These are phyloP conservation scores for Pyrus betulifolia DNA, from an alignment of 306 rosid species.

Conservation along the genomic window DNA sequence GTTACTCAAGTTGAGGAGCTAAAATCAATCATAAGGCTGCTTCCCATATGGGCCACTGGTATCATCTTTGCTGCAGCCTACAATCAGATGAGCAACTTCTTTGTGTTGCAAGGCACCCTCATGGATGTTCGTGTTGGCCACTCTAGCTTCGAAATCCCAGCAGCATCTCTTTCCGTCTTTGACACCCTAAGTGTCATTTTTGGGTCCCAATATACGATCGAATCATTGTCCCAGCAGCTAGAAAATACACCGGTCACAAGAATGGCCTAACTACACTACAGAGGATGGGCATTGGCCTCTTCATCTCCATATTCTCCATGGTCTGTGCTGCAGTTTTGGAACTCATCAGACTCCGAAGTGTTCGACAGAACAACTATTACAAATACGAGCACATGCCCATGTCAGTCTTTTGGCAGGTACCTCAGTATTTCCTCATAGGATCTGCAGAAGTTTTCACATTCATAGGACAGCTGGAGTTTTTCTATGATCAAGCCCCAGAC, in stretches of 20 bases:
- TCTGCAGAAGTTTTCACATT: constrained; percentile 41
- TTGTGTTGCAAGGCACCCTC: constrained; percentile 63
- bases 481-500: constrained; percentile 49
- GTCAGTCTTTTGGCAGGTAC: constrained; percentile 49
- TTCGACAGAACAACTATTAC: constrained; percentile 25
- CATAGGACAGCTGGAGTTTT: constrained; percentile 45
- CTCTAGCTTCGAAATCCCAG: constrained; percentile 44
- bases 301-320: constrained; percentile 44
- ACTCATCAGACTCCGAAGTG: constrained; percentile 29
- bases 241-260: constrained; percentile 38
- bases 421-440: constrained; percentile 48
- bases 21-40: constrained; percentile 63
- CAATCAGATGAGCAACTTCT: constrained; percentile 66
- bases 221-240: constrained; percentile 40
- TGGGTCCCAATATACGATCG: constrained; percentile 85
- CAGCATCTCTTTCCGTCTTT: constrained; percentile 63
- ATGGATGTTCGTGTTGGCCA: constrained; percentile 45
- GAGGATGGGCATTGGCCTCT: constrained; percentile 47
- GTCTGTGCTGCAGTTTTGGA: constrained; percentile 35
- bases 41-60: constrained; percentile 89
- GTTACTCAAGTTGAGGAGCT: constrained; percentile 94
- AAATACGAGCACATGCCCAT: constrained; percentile 25
- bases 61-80: constrained; percentile 67
- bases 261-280: constrained; percentile 47
- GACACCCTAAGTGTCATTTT: constrained; percentile 77